Percentiles rank a stretch among this genome's conserved stretches.
These are phyloP conservation scores for Pichia scutulata DNA, from an alignment of 805 yeast genomes.

Conservation along the genomic window DNA sequence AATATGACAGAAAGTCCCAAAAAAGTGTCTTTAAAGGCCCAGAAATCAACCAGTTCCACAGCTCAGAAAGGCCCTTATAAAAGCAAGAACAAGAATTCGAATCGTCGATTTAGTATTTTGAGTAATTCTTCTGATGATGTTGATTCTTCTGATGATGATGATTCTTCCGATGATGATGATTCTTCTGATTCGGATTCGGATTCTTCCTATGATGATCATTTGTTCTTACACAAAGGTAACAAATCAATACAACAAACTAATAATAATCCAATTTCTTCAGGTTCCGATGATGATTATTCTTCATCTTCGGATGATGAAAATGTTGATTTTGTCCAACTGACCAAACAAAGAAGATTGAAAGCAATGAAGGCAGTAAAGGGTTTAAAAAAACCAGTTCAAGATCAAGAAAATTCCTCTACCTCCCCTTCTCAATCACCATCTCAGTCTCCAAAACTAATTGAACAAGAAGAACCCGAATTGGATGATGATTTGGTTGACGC, in stretches of 20 bases:
- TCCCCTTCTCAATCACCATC: constrained; percentile 4
- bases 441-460: constrained; percentile 13
- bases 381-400: constrained; percentile 12
- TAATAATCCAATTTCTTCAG: constrained; percentile 16
- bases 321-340: constrained; percentile 64
- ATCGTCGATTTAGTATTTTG: constrained; percentile 23
- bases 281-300: constrained; percentile 27
- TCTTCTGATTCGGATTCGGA: constrained; percentile 6
- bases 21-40: constrained; percentile 15
- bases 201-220: constrained; percentile 9
- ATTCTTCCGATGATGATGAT: constrained; percentile 3
- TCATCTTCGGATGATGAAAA: constrained; percentile 51
- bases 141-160: neutral
- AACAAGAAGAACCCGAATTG: constrained; percentile 31
- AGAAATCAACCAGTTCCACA: constrained; percentile 8
- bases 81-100: constrained; percentile 5
- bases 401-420: constrained; percentile 2
- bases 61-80: constrained; percentile 19
- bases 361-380: constrained; percentile 41
- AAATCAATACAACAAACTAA: neutral
- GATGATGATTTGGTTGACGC: constrained; percentile 36
- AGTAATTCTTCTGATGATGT: constrained; percentile 12
- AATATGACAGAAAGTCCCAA: constrained; percentile 27
- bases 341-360: constrained; percentile 56
- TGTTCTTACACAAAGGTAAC: constrained; percentile 3